phyloP scores from a whole-genome alignment of 345 rosid species.

The Populus alba region DNA sequence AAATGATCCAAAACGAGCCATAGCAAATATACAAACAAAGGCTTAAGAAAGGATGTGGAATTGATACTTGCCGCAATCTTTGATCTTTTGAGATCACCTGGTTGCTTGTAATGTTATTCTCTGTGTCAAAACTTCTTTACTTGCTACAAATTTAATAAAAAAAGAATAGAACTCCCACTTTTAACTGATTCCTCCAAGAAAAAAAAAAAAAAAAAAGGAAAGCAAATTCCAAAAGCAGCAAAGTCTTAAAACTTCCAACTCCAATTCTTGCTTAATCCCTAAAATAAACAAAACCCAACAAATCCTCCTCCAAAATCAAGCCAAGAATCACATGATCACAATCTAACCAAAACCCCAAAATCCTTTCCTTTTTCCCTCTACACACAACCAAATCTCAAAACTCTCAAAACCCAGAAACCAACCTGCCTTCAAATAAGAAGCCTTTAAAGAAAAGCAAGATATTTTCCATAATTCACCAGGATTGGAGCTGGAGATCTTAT shows the following conservation, averaged over 20 bases:
- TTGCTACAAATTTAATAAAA: background rate
- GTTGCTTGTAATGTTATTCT: slow-evolving; percentile 14
- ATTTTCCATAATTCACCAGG: background rate
- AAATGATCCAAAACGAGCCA: background rate
- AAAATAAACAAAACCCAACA: background rate
- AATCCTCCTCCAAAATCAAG: slow-evolving; percentile 3
- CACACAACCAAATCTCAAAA: background rate
- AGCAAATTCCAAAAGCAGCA: background rate
- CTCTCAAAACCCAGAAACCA: background rate
- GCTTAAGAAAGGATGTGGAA: slow-evolving; percentile 3
- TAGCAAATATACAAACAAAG: background rate
- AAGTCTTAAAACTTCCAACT: background rate
- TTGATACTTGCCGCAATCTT: slow-evolving; percentile 34
- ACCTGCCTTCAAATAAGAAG: background rate
- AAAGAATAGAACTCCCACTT: background rate
- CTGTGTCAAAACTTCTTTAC: background rate
- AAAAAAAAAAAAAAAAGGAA: background rate
- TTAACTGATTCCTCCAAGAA: background rate
- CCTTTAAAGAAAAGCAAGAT: background rate
- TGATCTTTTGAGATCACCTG: slow-evolving; percentile 20
- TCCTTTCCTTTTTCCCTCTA: background rate
- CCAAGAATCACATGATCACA: background rate
- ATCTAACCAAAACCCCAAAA: background rate
- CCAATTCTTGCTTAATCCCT: background rate
- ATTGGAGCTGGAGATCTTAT: background rate